Evolutionary conservation across 2,329 filamentous ascomycete species (phyloP).

Genomic region (Aspergillus ochraceus): DNA sequence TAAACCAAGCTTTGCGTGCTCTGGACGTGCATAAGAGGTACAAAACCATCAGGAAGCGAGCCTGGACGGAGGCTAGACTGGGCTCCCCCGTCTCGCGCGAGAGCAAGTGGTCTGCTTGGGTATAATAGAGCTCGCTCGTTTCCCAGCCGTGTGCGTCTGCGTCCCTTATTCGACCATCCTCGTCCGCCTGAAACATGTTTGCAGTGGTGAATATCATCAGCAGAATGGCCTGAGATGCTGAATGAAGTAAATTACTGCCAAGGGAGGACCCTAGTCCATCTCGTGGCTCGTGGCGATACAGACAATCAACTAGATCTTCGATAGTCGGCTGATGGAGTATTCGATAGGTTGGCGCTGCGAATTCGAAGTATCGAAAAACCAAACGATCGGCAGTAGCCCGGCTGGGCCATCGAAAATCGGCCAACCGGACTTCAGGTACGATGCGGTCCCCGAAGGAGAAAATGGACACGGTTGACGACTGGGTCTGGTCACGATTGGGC

Average conservation of each 20-base stretch:
- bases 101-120: conserved; percentile 19
- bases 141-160: conserved; percentile 14
- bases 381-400: conserved; percentile 10
- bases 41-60: conserved; percentile 26
- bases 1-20: conserved; percentile 28
- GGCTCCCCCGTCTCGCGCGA: conserved; percentile 20
- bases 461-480: conserved; percentile 13
- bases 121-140: conserved; percentile 23
- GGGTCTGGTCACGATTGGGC: not conserved
- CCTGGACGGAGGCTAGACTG: conserved; percentile 21
- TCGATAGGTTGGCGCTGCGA: conserved; percentile 24
- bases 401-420: conserved; percentile 21
- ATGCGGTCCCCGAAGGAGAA: conserved; percentile 23
- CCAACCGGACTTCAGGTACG: conserved; percentile 7
- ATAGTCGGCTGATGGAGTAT: conserved; percentile 24
- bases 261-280: not conserved
- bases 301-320: conserved; percentile 10
- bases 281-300: conserved; percentile 9
- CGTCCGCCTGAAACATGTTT: conserved; percentile 16
- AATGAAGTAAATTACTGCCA: not conserved
- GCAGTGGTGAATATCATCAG: conserved; percentile 22
- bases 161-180: conserved; percentile 15
- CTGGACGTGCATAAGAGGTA: conserved; percentile 31
- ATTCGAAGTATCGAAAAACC: conserved; percentile 25
- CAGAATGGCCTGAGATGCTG: conserved; percentile 15